A percentile compares a stretch with the other conserved stretches of the same genome.
Conservation (phyloP, 2,329 filamentous ascomycete genomes). For the Alternaria brassicae region DNA sequence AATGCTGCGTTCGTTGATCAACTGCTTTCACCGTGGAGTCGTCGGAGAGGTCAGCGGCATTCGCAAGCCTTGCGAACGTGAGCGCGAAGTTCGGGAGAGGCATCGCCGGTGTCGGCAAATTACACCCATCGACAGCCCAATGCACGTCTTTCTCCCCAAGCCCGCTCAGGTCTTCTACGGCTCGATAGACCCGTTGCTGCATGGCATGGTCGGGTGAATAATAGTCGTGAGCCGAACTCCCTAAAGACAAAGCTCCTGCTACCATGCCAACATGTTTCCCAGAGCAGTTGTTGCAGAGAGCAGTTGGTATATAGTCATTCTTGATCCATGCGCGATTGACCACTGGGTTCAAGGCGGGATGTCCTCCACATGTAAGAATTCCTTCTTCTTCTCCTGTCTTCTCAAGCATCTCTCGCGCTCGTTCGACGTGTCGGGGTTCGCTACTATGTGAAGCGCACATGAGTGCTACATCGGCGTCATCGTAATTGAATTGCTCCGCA, state of each 20-base stretch:
- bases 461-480: slow-evolving; percentile 1
- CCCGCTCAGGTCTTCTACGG: slow-evolving; percentile 36
- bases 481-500: not conserved
- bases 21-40: not conserved
- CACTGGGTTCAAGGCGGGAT: not conserved
- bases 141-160: not conserved
- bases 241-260: slow-evolving; percentile 52
- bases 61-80: slow-evolving; percentile 2
- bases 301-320: slow-evolving; percentile 48
- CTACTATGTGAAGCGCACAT: slow-evolving; percentile 3
- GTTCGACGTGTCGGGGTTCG: not conserved
- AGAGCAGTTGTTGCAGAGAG: slow-evolving; percentile 57
- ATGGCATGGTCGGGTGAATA: not conserved
- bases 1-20: not conserved
- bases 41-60: not conserved
- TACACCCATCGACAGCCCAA: slow-evolving; percentile 4
- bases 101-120: not conserved
- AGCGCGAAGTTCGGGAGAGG: slow-evolving; percentile 1
- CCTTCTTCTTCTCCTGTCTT: not conserved
- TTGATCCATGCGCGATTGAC: slow-evolving; percentile 54
- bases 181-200: slow-evolving; percentile 50
- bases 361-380: not conserved
- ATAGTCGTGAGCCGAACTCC: slow-evolving; percentile 19
- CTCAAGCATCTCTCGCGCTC: not conserved
- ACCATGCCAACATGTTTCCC: slow-evolving; percentile 60